Percentiles rank a stretch among this genome's conserved stretches.
Conservation (phyloP, 208 protist species). For the Leishmania amazonensis region DNA sequence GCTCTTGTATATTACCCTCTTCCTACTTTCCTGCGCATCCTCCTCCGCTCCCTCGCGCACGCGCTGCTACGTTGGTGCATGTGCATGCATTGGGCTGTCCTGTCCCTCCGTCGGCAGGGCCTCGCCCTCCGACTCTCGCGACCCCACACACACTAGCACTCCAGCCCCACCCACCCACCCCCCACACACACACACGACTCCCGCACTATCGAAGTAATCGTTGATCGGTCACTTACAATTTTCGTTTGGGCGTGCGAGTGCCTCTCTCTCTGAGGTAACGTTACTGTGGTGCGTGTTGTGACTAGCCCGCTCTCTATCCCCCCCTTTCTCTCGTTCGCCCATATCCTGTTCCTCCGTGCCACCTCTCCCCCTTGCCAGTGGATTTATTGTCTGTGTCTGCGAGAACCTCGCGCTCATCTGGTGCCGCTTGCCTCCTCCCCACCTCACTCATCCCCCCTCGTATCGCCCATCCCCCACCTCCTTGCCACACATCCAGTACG, state of each 20-base stretch:
- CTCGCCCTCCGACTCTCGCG: background rate
- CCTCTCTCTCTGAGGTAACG: background rate
- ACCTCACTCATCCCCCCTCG: background rate
- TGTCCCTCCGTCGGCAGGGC: background rate
- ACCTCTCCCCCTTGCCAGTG: background rate
- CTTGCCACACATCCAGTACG: background rate
- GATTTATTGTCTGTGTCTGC: background rate
- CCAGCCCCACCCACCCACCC: background rate
- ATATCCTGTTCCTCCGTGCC: background rate
- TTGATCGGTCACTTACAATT: background rate
- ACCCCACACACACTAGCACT: background rate
- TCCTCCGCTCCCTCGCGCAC: background rate
- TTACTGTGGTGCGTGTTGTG: background rate
- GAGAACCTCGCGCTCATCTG: background rate
- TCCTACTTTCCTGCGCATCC: background rate
- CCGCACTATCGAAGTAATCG: background rate
- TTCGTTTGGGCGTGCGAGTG: background rate
- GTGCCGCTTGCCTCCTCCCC: background rate
- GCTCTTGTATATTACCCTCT: background rate
- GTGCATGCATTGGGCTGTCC: background rate
- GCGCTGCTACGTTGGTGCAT: background rate
- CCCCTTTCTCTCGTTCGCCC: background rate
- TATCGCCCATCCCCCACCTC: background rate
- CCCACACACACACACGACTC: background rate
- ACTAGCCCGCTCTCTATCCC: background rate